Conservation (phyloP, 2,329 filamentous ascomycete species). For the Fusarium fujikuroi region DNA sequence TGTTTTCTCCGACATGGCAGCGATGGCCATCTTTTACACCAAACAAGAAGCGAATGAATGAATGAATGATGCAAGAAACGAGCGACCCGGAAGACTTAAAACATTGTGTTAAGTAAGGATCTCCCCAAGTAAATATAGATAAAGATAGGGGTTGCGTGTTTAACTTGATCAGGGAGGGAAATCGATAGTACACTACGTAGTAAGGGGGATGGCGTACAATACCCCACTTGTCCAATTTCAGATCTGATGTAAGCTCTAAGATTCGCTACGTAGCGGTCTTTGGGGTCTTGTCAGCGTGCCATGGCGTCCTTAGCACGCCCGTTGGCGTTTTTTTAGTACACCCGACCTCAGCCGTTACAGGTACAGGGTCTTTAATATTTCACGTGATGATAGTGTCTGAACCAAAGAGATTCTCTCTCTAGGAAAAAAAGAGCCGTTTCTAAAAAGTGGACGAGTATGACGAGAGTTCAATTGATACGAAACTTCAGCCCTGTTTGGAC, state of each 20-base stretch:
- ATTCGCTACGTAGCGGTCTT: background rate
- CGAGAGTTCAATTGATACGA: background rate
- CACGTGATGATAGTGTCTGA: background rate
- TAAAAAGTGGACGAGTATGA: background rate
- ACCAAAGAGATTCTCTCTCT: background rate
- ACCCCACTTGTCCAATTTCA: slow-evolving; percentile 24
- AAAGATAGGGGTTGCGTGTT: slow-evolving; percentile 2
- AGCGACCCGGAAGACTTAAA: background rate
- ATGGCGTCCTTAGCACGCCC: background rate
- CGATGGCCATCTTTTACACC: slow-evolving; percentile 6
- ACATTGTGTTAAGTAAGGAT: background rate
- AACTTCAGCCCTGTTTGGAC: slow-evolving; percentile 25
- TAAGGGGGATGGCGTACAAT: slow-evolving; percentile 11
- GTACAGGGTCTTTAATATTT: background rate
- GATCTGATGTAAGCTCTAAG: slow-evolving; percentile 13
- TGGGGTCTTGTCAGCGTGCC: background rate
- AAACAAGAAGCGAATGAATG: background rate
- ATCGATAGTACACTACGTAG: slow-evolving; percentile 12
- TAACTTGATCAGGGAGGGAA: slow-evolving; percentile 8
- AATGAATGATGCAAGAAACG: background rate
- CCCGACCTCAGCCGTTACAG: background rate
- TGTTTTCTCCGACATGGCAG: slow-evolving; percentile 14
- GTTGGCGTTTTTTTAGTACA: background rate
- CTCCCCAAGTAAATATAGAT: slow-evolving; percentile 2
- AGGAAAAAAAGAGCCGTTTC: background rate